Evolutionary conservation across 352 stramenopile species (phyloP).

Genomic region (Thalassiosira delicatula): DNA sequence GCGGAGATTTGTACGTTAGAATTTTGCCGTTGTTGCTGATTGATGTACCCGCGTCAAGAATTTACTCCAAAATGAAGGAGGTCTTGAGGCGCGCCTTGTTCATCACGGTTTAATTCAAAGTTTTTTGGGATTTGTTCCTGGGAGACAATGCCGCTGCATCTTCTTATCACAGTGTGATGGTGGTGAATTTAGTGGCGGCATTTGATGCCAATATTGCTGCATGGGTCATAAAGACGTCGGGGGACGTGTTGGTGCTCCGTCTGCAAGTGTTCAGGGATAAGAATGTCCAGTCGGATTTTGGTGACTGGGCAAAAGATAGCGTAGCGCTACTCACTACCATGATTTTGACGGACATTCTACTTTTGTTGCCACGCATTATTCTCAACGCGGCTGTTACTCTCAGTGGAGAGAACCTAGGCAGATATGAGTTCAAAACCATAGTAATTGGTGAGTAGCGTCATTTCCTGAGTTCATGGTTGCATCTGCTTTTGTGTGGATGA

Average conservation of each 20-base stretch:
- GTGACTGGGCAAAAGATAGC: conserved; percentile 66
- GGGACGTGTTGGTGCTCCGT: conserved; percentile 71
- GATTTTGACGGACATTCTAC: conserved; percentile 78
- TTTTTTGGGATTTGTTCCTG: conserved; percentile 34
- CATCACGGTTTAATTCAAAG: conserved; percentile 39
- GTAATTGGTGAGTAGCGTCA: no score
- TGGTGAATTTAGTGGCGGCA: conserved; percentile 58
- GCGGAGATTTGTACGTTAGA: conserved; percentile 77
- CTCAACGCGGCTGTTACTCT: conserved; percentile 74
- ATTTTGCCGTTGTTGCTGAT: conserved; percentile 74
- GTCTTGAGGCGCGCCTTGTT: conserved; percentile 67
- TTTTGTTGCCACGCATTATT: conserved; percentile 74
- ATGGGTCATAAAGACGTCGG: conserved; percentile 72
- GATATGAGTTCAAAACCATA: conserved; percentile 74
- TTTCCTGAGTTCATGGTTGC: no score
- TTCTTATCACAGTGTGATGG: conserved; percentile 37
- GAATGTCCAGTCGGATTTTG: conserved; percentile 59
- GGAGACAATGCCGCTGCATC: conserved; percentile 11
- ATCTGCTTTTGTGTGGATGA: no score
- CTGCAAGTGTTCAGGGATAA: conserved; percentile 67
- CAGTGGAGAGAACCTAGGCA: conserved; percentile 66
- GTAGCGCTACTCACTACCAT: conserved; percentile 69
- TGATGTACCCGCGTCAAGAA: conserved; percentile 76
- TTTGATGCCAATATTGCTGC: conserved; percentile 75
- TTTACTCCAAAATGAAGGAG: conserved; percentile 81